Evolutionary conservation across 2,329 filamentous ascomycete genomes (phyloP).

Genomic region (Teratosphaeriaceae sp.): DNA sequence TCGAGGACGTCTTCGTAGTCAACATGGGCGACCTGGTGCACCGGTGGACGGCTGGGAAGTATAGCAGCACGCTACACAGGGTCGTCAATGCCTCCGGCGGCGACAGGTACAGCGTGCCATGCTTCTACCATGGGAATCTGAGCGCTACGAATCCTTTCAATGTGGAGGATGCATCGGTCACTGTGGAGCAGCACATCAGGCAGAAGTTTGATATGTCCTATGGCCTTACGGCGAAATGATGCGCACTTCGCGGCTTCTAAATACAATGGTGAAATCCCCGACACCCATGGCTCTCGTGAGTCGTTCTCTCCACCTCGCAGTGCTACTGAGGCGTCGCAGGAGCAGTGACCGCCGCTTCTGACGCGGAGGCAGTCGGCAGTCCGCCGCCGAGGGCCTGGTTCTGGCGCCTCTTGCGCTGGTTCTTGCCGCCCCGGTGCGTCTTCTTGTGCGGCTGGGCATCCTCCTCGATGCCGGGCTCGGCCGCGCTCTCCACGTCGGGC

Average conservation of each 20-base stretch:
- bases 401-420: not conserved
- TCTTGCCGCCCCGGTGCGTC: not conserved
- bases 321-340: no score
- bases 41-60: constrained; percentile 39
- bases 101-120: constrained; percentile 40
- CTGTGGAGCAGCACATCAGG: constrained; percentile 17
- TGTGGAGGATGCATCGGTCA: constrained; percentile 10
- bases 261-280: no score
- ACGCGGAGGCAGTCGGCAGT: no score
- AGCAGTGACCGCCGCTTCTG: no score
- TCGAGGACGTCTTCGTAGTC: constrained; percentile 40
- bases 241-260: no score
- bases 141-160: constrained; percentile 17
- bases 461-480: not conserved
- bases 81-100: constrained; percentile 36
- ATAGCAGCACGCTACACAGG: constrained; percentile 39
- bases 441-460: not conserved
- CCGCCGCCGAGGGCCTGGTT: no score
- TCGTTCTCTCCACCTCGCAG: no score
- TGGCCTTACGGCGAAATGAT: constrained; percentile 5
- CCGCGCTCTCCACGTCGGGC: no score
- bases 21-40: constrained; percentile 47
- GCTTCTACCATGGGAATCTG: constrained; percentile 35
- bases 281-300: no score
- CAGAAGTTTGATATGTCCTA: constrained; percentile 16